Evolutionary conservation across 352 stramenopile species (phyloP).

Genomic region (Phytophthora syringae): DNA sequence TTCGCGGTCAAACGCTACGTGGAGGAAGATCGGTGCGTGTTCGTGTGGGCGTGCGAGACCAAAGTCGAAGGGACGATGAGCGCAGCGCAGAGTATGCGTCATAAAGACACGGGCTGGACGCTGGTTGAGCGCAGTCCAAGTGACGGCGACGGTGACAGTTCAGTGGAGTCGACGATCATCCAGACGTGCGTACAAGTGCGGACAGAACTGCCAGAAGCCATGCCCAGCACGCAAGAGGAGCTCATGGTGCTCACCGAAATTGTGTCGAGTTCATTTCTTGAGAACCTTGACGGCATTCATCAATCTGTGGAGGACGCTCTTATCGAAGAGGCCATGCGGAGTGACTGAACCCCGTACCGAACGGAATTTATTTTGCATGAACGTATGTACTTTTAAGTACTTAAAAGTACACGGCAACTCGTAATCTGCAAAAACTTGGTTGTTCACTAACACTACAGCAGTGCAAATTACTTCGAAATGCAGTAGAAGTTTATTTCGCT

Average conservation of each 20-base stretch:
- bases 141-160: not conserved
- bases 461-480: not conserved
- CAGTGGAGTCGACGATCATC: slow-evolving; percentile 26
- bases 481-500: slow-evolving; percentile 4
- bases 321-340: slow-evolving; percentile 28
- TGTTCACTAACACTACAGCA: too few relatives aligned
- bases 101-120: too few relatives aligned
- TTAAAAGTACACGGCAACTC: too few relatives aligned
- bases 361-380: not conserved
- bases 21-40: slow-evolving; percentile 29
- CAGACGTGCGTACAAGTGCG: slow-evolving; percentile 33
- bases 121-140: slow-evolving; percentile 6
- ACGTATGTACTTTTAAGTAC: not conserved
- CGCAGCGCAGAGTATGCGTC: too few relatives aligned
- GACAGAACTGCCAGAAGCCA: slow-evolving; percentile 29
- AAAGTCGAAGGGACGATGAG: too few relatives aligned
- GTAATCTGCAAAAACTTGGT: too few relatives aligned
- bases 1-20: slow-evolving; percentile 33
- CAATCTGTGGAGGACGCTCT: slow-evolving; percentile 37
- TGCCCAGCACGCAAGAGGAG: slow-evolving; percentile 28
- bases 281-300: slow-evolving; percentile 39
- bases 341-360: too few relatives aligned
- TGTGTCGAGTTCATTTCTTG: too few relatives aligned
- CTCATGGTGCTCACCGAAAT: too few relatives aligned
- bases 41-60: slow-evolving; percentile 42